phyloP scores from a whole-genome alignment of 1,284 basidiomycete species.

The Anthracocystis panici-leucophaei region DNA sequence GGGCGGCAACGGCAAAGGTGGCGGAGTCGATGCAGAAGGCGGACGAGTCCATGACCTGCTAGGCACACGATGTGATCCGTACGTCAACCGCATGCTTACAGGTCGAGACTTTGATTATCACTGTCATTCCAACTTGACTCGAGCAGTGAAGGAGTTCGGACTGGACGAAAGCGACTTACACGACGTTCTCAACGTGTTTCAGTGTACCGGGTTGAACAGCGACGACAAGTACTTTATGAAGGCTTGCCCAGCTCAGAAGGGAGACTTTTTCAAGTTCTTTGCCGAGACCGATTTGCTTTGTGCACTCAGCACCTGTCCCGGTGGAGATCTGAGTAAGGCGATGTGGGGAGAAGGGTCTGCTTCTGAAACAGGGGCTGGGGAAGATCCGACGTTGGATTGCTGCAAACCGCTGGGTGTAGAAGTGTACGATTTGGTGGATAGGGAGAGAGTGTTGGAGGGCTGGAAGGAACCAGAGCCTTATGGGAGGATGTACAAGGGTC shows the following conservation, averaged over 20 bases:
- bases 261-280: slow-evolving; percentile 38
- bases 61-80: slow-evolving; percentile 38
- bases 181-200: slow-evolving; percentile 42
- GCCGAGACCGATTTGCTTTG: slow-evolving; percentile 36
- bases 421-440: slow-evolving; percentile 27
- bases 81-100: slow-evolving; percentile 33
- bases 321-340: slow-evolving; percentile 32
- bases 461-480: slow-evolving; percentile 14
- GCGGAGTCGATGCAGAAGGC: slow-evolving; percentile 26
- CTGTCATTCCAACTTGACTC: slow-evolving; percentile 30
- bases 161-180: slow-evolving; percentile 33
- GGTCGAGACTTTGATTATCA: slow-evolving; percentile 42
- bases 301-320: slow-evolving; percentile 34
- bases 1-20: slow-evolving; percentile 21
- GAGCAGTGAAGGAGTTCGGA: slow-evolving; percentile 25
- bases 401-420: slow-evolving; percentile 40
- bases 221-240: slow-evolving; percentile 46
- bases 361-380: slow-evolving; percentile 1
- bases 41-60: slow-evolving; percentile 34
- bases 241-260: slow-evolving; percentile 36
- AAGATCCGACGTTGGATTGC: slow-evolving; percentile 35
- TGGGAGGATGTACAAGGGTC: slow-evolving; percentile 20
- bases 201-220: slow-evolving; percentile 36
- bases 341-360: slow-evolving; percentile 37
- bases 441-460: slow-evolving; percentile 2